These are phyloP conservation scores for Monilinia fructicola DNA, from an alignment of 2,329 filamentous ascomycete genomes.

Conservation along the genomic window DNA sequence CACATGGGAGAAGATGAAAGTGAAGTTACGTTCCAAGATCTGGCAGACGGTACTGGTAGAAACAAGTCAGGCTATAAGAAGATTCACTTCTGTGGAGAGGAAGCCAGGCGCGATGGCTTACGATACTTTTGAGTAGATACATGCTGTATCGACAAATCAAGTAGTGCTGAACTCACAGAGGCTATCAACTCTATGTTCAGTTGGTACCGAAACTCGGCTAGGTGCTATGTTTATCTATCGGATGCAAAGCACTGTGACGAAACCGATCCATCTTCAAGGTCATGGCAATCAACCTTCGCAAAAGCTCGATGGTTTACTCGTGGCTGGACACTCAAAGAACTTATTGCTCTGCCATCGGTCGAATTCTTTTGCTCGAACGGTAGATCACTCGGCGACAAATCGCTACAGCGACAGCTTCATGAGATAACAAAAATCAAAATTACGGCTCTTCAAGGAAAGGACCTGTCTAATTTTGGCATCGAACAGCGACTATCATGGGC, in stretches of 20 bases:
- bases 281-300: conserved; percentile 27
- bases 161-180: conserved; percentile 24
- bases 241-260: conserved; percentile 10
- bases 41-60: conserved; percentile 20
- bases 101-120: conserved; percentile 26
- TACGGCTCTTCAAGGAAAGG: conserved; percentile 24
- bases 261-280: conserved; percentile 12
- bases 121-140: conserved; percentile 28
- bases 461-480: conserved; percentile 33
- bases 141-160: conserved; percentile 29
- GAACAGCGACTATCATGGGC: conserved; percentile 42
- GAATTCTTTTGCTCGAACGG: conserved; percentile 28
- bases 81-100: conserved; percentile 27
- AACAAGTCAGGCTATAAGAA: conserved; percentile 27
- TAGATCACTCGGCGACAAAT: conserved; percentile 24
- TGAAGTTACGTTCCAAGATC: conserved; percentile 29
- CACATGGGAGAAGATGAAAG: conserved; percentile 31
- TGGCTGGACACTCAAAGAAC: conserved; percentile 33
- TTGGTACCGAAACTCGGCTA: conserved; percentile 31
- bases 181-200: conserved; percentile 35
- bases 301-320: conserved; percentile 32
- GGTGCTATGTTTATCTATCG: conserved; percentile 32
- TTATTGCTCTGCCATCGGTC: conserved; percentile 28
- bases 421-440: conserved; percentile 27
- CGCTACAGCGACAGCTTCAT: conserved; percentile 24